Evolutionary conservation across 2,329 filamentous ascomycete species (phyloP).

Genomic region (Pyrenochaeta sp.): DNA sequence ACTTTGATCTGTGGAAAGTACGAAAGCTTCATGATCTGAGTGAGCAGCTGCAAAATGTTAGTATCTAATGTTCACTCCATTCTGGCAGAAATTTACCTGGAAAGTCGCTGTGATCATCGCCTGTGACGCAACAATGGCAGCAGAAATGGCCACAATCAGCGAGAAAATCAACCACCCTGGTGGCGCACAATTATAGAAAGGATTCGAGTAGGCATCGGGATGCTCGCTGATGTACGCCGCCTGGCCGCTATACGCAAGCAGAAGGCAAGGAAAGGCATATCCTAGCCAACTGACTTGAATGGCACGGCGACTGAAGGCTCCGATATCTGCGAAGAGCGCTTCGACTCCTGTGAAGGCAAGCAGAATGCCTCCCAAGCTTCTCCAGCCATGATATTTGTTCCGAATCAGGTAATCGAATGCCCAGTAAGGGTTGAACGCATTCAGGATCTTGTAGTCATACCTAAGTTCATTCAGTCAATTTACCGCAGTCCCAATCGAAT

Average conservation of each 20-base stretch:
- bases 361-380: constrained; percentile 72
- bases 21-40: constrained; percentile 74
- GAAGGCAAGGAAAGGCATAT: constrained; percentile 71
- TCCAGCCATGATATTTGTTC: constrained; percentile 68
- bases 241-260: constrained; percentile 74
- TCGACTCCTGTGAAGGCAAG: constrained; percentile 80
- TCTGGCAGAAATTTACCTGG: constrained; percentile 55
- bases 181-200: constrained; percentile 75
- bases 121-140: constrained; percentile 78
- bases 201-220: constrained; percentile 70
- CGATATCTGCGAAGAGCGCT: constrained; percentile 78
- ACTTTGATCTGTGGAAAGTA: constrained; percentile 81
- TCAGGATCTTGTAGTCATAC: constrained; percentile 59
- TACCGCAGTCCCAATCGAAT: background rate
- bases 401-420: constrained; percentile 68
- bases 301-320: constrained; percentile 72
- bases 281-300: constrained; percentile 77
- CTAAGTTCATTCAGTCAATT: constrained; percentile 30
- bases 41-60: constrained; percentile 57
- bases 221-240: constrained; percentile 72
- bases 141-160: constrained; percentile 72
- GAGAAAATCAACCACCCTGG: constrained; percentile 72
- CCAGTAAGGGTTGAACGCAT: constrained; percentile 63
- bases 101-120: constrained; percentile 81
- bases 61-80: constrained; percentile 8